Conservation (phyloP, 2,329 filamentous ascomycete species). For the Zasmidium citrigriseum region DNA sequence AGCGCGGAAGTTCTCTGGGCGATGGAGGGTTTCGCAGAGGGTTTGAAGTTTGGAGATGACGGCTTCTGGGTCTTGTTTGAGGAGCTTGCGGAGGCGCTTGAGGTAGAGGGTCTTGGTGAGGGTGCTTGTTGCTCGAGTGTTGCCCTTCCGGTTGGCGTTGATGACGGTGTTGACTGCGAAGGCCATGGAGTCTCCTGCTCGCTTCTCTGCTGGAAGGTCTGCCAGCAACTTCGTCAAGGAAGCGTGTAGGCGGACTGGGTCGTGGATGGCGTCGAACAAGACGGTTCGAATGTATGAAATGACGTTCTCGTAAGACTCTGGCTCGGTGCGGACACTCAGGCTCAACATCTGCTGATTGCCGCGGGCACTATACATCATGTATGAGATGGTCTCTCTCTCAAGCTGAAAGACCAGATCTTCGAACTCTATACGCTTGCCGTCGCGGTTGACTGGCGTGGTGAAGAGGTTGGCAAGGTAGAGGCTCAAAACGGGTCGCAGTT, state of each 20-base stretch:
- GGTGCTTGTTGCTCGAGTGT: conserved; percentile 74
- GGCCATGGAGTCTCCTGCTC: conserved; percentile 71
- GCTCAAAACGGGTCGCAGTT: conserved; percentile 79
- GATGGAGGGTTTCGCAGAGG: conserved; percentile 74
- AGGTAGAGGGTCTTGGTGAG: conserved; percentile 87
- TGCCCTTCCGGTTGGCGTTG: conserved; percentile 75
- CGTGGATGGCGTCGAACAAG: conserved; percentile 87
- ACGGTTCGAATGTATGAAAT: conserved; percentile 84
- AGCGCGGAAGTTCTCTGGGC: conserved; percentile 80
- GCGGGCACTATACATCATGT: conserved; percentile 69
- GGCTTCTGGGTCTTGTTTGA: conserved; percentile 72
- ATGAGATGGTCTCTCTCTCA: conserved; percentile 87
- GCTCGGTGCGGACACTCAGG: conserved; percentile 82
- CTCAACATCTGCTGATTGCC: conserved; percentile 79
- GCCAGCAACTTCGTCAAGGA: conserved; percentile 79
- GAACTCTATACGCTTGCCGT: conserved; percentile 78
- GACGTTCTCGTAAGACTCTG: conserved; percentile 79
- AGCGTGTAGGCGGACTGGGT: conserved; percentile 64
- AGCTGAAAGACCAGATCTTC: conserved; percentile 90
- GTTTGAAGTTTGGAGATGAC: conserved; percentile 78
- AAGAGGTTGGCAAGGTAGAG: conserved; percentile 94
- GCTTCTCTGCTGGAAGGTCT: conserved; percentile 89
- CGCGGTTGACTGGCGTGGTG: conserved; percentile 78
- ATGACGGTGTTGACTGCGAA: conserved; percentile 70
- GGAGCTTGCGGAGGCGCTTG: conserved; percentile 77